phyloP scores from a whole-genome alignment of 805 yeast species.

The Teunomyces aglyptinius region DNA sequence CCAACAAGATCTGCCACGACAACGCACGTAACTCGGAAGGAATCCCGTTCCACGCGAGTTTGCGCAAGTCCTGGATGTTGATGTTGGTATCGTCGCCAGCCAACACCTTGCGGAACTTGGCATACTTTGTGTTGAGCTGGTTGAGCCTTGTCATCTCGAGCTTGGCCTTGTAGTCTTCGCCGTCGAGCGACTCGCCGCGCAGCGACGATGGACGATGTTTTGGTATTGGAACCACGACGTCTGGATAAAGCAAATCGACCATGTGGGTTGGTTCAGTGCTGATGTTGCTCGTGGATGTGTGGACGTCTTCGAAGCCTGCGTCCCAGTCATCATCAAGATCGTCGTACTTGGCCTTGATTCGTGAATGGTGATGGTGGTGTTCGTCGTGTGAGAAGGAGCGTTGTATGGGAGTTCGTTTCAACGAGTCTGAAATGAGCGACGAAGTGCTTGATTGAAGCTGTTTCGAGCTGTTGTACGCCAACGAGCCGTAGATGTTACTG shows the following conservation, averaged over 20 bases:
- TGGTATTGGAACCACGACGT: conserved; percentile 26
- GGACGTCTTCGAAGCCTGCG: conserved; percentile 53
- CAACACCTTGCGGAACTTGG: conserved; percentile 64
- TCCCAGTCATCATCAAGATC: conserved; percentile 95
- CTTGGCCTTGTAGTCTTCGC: conserved; percentile 35
- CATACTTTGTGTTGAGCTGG: conserved; percentile 59
- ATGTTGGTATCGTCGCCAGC: conserved; percentile 47
- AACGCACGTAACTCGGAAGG: conserved; percentile 78
- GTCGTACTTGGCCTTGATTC: conserved; percentile 40
- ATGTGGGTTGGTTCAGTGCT: conserved; percentile 20
- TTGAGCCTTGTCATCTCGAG: conserved; percentile 55
- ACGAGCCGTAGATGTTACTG: conserved; percentile 39
- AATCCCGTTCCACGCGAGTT: conserved; percentile 91
- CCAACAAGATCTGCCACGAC: conserved; percentile 86
- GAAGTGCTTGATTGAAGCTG: conserved; percentile 1
- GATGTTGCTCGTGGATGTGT: background rate
- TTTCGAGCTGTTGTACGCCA: conserved; percentile 17
- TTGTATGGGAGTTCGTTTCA: conserved; percentile 12
- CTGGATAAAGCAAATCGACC: conserved; percentile 39
- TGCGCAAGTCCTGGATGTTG: conserved; percentile 66
- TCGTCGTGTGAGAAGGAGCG: conserved; percentile 15
- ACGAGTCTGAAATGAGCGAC: conserved; percentile 5
- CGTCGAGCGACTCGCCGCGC: conserved; percentile 39
- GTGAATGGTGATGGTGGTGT: conserved; percentile 1
- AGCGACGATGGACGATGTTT: conserved; percentile 1